Conservation (phyloP, 495 filamentous ascomycete genomes). For the Aspergillus cavernicola region DNA sequence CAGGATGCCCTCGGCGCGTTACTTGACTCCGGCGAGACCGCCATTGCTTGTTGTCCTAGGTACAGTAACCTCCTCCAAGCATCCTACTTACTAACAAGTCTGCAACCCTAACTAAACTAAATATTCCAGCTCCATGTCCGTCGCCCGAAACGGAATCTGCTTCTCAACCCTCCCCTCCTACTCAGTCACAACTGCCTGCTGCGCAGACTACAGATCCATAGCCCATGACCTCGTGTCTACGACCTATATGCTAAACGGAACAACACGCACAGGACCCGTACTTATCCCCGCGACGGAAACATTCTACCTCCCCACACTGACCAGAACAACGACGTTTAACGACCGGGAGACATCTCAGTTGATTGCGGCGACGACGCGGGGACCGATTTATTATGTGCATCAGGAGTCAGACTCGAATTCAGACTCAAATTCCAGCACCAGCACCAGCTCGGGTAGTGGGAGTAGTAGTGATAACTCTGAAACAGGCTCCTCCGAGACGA, state of each 20-base stretch:
- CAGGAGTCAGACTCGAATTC: slow-evolving; percentile 2
- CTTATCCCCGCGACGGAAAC: neutral
- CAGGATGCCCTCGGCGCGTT: slow-evolving; percentile 5
- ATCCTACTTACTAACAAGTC: neutral
- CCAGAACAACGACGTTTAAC: neutral
- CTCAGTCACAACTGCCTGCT: neutral
- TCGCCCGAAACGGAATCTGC: slow-evolving; percentile 1
- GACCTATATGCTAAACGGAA: neutral
- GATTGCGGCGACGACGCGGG: neutral
- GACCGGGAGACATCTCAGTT: neutral
- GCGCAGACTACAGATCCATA: neutral
- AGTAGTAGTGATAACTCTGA: neutral
- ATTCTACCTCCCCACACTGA: neutral
- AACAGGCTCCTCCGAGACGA: too few species aligned
- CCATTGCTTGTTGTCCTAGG: slow-evolving; percentile 11
- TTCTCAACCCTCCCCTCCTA: slow-evolving; percentile 1
- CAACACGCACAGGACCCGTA: neutral
- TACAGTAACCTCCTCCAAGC: neutral
- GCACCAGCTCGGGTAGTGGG: too few species aligned
- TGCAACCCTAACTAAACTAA: neutral
- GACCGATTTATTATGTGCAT: neutral
- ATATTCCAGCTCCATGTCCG: slow-evolving; percentile 7
- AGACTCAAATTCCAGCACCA: too few species aligned
- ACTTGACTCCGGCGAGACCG: slow-evolving; percentile 2
- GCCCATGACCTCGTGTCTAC: neutral